phyloP scores from a whole-genome alignment of 2,329 filamentous ascomycete genomes.

The Ustulina deusta region DNA sequence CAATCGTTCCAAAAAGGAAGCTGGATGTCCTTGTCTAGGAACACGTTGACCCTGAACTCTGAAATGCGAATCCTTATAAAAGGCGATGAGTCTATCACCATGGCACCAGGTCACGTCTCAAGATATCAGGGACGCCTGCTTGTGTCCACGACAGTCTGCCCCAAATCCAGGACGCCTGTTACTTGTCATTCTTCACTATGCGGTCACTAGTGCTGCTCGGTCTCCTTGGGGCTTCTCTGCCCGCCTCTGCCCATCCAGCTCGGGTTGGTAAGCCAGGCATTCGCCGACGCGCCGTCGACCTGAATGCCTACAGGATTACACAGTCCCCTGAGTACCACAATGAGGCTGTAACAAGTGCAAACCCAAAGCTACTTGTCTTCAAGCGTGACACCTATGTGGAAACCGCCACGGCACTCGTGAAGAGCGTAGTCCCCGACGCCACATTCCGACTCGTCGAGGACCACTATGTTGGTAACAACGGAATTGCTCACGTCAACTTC shows the following conservation, averaged over 20 bases:
- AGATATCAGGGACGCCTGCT: constrained; percentile 39
- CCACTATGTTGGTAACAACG: constrained; percentile 66
- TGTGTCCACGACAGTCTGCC: constrained; percentile 23
- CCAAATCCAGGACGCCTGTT: constrained; percentile 21
- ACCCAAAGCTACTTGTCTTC: constrained; percentile 45
- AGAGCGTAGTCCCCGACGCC: constrained; percentile 52
- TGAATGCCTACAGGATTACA: constrained; percentile 51
- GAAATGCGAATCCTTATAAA: constrained; percentile 42
- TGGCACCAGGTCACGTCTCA: constrained; percentile 37
- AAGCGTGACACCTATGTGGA: constrained; percentile 56
- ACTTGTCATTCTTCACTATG: constrained; percentile 45
- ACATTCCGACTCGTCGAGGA: constrained; percentile 65
- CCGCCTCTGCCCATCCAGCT: constrained; percentile 48
- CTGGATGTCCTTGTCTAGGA: constrained; percentile 32
- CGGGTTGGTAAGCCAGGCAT: constrained; percentile 45
- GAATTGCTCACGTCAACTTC: constrained; percentile 69
- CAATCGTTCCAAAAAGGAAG: constrained; percentile 50
- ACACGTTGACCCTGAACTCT: not conserved
- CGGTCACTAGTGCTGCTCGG: constrained; percentile 50
- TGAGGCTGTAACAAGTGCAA: constrained; percentile 43
- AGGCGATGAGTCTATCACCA: constrained; percentile 30
- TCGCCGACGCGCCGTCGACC: constrained; percentile 51
- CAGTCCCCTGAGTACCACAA: constrained; percentile 51
- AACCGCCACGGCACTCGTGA: constrained; percentile 59
- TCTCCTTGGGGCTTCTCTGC: constrained; percentile 51